Percentiles rank a stretch among this genome's conserved stretches.
Evolutionary conservation across 164 flowering plant genomes (phyloP).

Genomic region (Amborella trichopoda): DNA sequence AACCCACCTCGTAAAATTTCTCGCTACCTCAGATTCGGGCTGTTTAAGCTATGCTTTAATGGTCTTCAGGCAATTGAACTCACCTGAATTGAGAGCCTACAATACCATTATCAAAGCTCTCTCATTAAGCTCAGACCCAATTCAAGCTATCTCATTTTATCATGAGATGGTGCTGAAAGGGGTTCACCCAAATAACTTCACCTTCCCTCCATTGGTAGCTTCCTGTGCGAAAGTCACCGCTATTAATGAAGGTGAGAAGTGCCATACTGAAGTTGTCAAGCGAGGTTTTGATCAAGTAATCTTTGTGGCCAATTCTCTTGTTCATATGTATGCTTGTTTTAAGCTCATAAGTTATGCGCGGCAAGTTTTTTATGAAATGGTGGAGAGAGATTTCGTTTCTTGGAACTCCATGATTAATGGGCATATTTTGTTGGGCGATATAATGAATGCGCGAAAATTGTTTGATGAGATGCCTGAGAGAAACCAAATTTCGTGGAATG

Average conservation of each 20-base stretch:
- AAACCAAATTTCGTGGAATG: constrained; percentile 57
- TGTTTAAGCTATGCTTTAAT: constrained; percentile 24
- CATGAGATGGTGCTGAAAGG: constrained; percentile 32
- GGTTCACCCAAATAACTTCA: constrained; percentile 35
- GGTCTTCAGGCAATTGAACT: constrained; percentile 24
- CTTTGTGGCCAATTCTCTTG: constrained; percentile 45
- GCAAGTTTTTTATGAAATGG: constrained; percentile 40
- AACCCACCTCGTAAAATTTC: constrained; percentile 27
- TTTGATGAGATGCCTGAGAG: constrained; percentile 55
- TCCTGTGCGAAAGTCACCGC: constrained; percentile 27
- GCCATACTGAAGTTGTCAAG: constrained; percentile 55
- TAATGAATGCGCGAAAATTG: constrained; percentile 26
- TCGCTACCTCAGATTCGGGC: constrained; percentile 17
- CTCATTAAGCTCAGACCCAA: constrained; percentile 18
- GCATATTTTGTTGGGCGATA: constrained; percentile 23
- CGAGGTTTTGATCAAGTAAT: constrained; percentile 34
- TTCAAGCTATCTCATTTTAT: constrained; percentile 29
- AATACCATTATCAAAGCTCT: constrained; percentile 47
- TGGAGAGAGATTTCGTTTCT: constrained; percentile 35
- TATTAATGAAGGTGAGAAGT: constrained; percentile 22
- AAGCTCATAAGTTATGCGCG: constrained; percentile 27
- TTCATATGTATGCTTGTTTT: constrained; percentile 45
- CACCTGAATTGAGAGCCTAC: constrained; percentile 29
- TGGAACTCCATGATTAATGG: constrained; percentile 52
- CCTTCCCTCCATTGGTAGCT: constrained; percentile 36